Conservation (phyloP, 2,329 filamentous ascomycete species). For the Colletotrichum sansevieriae region DNA sequence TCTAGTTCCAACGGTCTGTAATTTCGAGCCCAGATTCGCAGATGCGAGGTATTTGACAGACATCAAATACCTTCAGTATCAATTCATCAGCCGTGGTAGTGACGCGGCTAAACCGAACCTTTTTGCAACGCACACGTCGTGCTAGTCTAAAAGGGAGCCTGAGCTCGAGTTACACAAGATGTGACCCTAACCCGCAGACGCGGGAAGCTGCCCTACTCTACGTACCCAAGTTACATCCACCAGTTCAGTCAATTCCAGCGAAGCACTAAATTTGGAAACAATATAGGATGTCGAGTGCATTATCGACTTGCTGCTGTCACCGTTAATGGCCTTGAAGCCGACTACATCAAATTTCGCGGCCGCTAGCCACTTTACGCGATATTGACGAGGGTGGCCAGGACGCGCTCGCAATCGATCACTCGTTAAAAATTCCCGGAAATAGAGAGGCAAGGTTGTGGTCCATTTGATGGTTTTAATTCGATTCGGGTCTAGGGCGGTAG, state of each 20-base stretch:
- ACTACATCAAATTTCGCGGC: constrained; percentile 16
- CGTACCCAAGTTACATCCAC: constrained; percentile 1
- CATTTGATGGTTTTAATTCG: constrained; percentile 22
- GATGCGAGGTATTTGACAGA: neutral
- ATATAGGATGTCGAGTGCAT: constrained; percentile 17
- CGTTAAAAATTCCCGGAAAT: constrained; percentile 43
- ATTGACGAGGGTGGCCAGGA: constrained; percentile 11
- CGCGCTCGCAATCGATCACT: constrained; percentile 25
- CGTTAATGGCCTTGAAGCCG: neutral
- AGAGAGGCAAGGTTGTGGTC: constrained; percentile 49
- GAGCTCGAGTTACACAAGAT: constrained; percentile 25
- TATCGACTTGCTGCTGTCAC: constrained; percentile 3
- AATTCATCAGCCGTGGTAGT: neutral
- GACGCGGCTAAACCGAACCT: neutral
- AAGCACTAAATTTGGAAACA: constrained; percentile 31
- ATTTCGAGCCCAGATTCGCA: neutral
- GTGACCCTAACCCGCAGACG: constrained; percentile 18
- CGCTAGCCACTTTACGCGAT: constrained; percentile 2
- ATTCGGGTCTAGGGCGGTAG: constrained; percentile 36
- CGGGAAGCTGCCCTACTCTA: constrained; percentile 16
- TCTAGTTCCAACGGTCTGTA: constrained; percentile 12
- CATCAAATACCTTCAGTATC: neutral
- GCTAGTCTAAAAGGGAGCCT: constrained; percentile 4
- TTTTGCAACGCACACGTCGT: neutral
- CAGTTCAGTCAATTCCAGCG: constrained; percentile 3